A percentile compares a stretch with the other conserved stretches of the same genome.
These are phyloP conservation scores for Oryza brachyantha DNA, from an alignment of 176 grass and related monocot species.

Conservation along the genomic window DNA sequence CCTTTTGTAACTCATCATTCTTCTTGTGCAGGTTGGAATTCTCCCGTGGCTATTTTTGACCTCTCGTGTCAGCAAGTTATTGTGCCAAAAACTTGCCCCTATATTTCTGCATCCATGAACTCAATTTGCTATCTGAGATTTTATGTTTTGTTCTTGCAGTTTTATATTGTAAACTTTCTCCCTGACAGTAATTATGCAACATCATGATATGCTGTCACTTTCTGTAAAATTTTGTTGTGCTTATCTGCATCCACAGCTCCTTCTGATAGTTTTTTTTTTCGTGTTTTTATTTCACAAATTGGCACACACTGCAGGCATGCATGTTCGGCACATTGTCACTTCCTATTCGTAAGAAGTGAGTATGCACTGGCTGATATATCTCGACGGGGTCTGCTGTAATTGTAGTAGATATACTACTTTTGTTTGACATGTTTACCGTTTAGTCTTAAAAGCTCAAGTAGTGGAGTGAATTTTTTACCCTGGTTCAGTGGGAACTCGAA, in stretches of 20 bases:
- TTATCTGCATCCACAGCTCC: not conserved
- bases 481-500: too few relatives aligned
- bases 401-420: not conserved
- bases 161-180: not conserved
- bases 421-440: not conserved
- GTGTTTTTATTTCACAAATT: not conserved
- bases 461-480: too few relatives aligned
- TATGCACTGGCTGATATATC: not conserved
- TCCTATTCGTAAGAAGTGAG: not conserved
- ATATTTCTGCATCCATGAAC: conserved; percentile 34
- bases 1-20: not conserved
- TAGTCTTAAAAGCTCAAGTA: not conserved
- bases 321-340: not conserved
- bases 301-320: not conserved
- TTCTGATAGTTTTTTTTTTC: not conserved
- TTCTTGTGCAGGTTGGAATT: conserved; percentile 72
- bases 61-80: conserved; percentile 62
- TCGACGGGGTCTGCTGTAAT: not conserved
- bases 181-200: not conserved
- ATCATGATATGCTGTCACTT: not conserved
- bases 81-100: conserved; percentile 52
- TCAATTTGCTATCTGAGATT: not conserved
- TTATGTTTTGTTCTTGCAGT: not conserved
- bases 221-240: not conserved
- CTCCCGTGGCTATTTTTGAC: conserved; percentile 87